A percentile compares a stretch with the other conserved stretches of the same genome.
These are phyloP conservation scores for Polyporus tsugae DNA, from an alignment of 1,284 basidiomycete species.

Conservation along the genomic window DNA sequence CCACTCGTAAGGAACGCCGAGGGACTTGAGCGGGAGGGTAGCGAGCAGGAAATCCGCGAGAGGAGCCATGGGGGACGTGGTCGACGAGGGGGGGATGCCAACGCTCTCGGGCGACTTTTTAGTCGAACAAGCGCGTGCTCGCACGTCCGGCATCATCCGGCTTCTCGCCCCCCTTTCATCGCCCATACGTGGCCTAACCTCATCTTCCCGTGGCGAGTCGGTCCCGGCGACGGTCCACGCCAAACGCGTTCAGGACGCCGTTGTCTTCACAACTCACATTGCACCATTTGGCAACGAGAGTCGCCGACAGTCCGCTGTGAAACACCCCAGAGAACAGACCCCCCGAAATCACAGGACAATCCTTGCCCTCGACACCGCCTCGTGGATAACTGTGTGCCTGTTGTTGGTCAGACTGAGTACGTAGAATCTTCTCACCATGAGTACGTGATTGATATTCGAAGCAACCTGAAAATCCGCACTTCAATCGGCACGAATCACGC, in stretches of 20 bases:
- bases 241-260: not conserved
- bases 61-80: conserved; percentile 61
- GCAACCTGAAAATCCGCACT: not conserved
- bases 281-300: not conserved
- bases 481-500: not conserved
- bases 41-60: conserved; percentile 76
- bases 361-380: not conserved
- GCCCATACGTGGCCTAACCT: not conserved
- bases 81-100: conserved; percentile 35
- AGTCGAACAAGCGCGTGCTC: conserved; percentile 34
- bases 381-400: not conserved
- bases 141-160: conserved; percentile 24
- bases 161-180: conserved; percentile 4
- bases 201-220: not conserved
- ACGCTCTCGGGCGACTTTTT: conserved; percentile 38
- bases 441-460: conserved; percentile 1
- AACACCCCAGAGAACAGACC: not conserved
- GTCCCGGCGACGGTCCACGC: not conserved
- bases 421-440: not conserved
- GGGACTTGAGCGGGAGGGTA: conserved; percentile 57
- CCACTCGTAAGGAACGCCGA: conserved; percentile 62
- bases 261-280: not conserved
- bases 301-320: not conserved
- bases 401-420: not conserved
- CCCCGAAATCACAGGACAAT: conserved; percentile 1